Evolutionary conservation across 1,139 yeast genomes (phyloP), one percentile per base, ranked within the genome.

Genomic region (Pichia sp.): DNA sequence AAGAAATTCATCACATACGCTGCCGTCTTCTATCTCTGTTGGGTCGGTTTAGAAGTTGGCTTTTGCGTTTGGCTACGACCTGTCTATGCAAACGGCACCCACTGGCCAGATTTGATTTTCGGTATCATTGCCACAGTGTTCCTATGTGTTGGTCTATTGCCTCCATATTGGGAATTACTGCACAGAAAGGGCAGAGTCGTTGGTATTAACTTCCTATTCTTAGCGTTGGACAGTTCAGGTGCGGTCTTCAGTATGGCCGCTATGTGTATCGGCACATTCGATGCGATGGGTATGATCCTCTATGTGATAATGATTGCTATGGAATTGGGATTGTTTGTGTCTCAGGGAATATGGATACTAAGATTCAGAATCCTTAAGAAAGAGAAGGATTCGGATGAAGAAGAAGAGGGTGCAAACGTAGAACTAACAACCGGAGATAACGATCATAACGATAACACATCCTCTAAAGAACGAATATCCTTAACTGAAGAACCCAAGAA

Each of bases 101-200:
- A 61, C 22, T 78, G 82, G 79, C 83, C 83, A 3, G 67, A 75
- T 68, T 60, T 78, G 43, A 66, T 78, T 6, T 65, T 79, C 44
- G 83, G 83, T 12, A 76, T 88, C 18, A 54, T 87, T 34, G 96
- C 97, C 0, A 81, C 95, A 0, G 72, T 90, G 0, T 65, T 87
- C 24, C 70, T 91, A 24, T 96, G 88, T 0, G 60, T 78, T 2
- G 98, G 98, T 0, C 71, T 91, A 39, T 58, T 91, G 1, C 97
- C 97, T 0, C 97, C 97, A 4, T 91, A 90, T 64, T 82, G 81
- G 59, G 98, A 91, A 62, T 70, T 91, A 32, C 77, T 79, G 22
- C 86, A 88, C 61, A 75, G 96, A 52, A 67, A 76, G 41, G 97
- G 97, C 2, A 71, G 88, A 41, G 96, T 79, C 2, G 71, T 79